Conservation (phyloP, 805 yeast species). For the Metschnikowia amazonensis region DNA sequence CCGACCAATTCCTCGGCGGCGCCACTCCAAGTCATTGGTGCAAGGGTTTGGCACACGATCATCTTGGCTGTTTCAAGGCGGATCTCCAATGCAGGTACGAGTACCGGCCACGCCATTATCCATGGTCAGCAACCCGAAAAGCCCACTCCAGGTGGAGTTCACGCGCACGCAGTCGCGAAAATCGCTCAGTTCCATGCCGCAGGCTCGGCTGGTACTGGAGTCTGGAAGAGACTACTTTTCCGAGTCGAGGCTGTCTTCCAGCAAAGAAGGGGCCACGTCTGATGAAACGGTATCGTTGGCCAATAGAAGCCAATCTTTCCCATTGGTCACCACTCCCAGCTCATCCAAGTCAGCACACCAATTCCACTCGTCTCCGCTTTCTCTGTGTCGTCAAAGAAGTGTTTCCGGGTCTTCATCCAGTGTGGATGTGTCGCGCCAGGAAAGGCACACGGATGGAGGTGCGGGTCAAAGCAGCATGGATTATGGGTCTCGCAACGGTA, state of each 20-base stretch:
- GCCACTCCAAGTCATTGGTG: slow-evolving; percentile 14
- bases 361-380: slow-evolving; percentile 12
- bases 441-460: background rate
- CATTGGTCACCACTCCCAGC: slow-evolving; percentile 7
- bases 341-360: slow-evolving; percentile 9
- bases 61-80: slow-evolving; percentile 1
- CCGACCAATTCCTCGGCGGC: slow-evolving; percentile 7
- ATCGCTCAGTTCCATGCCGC: slow-evolving; percentile 38
- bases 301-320: background rate
- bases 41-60: slow-evolving; percentile 1
- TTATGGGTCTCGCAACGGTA: background rate
- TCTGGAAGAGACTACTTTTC: background rate
- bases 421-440: background rate
- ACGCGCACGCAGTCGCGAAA: slow-evolving; percentile 35
- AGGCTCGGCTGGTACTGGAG: slow-evolving; percentile 16
- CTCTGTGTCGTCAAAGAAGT: slow-evolving; percentile 11
- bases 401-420: slow-evolving; percentile 5
- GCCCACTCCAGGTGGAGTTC: slow-evolving; percentile 15
- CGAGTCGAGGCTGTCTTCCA: background rate
- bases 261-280: background rate
- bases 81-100: slow-evolving; percentile 10
- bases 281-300: background rate
- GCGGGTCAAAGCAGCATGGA: background rate
- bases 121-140: slow-evolving; percentile 15
- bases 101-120: slow-evolving; percentile 8